Percentiles rank a stretch among this genome's conserved stretches.
These are phyloP conservation scores for Acer yangbiense DNA, from an alignment of 345 rosid genomes.

Conservation along the genomic window DNA sequence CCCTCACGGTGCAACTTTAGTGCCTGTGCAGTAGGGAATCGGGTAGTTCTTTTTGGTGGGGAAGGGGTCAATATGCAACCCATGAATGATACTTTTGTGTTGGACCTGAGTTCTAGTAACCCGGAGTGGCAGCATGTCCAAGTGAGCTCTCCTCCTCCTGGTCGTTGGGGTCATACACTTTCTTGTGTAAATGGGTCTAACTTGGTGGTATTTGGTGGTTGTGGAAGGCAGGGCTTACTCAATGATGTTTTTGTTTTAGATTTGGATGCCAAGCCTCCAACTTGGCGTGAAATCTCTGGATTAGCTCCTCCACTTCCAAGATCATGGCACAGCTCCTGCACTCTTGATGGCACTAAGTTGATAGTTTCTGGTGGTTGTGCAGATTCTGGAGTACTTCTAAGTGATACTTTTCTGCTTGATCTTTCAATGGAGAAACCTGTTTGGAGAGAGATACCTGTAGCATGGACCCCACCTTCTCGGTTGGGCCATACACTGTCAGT, in stretches of 20 bases:
- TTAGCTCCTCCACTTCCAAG: slow-evolving; percentile 88
- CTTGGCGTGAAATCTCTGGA: slow-evolving; percentile 89
- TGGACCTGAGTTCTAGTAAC: slow-evolving; percentile 71
- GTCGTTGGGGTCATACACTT: slow-evolving; percentile 90
- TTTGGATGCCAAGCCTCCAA: slow-evolving; percentile 83
- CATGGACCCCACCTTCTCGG: slow-evolving; percentile 92
- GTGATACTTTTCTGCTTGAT: slow-evolving; percentile 87
- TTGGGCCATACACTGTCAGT: slow-evolving; percentile 81
- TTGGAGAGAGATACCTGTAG: slow-evolving; percentile 87
- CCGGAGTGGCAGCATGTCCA: slow-evolving; percentile 87
- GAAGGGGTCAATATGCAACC: slow-evolving; percentile 97
- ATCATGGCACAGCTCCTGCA: slow-evolving; percentile 96
- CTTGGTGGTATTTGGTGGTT: slow-evolving; percentile 88
- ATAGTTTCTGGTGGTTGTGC: slow-evolving; percentile 94
- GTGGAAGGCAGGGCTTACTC: slow-evolving; percentile 84
- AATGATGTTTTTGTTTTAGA: slow-evolving; percentile 84
- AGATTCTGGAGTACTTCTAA: slow-evolving; percentile 85
- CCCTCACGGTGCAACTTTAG: slow-evolving; percentile 92
- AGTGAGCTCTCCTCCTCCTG: slow-evolving; percentile 91
- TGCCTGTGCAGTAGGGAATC: slow-evolving; percentile 89
- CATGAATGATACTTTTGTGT: slow-evolving; percentile 87
- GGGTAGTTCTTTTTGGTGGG: slow-evolving; percentile 87
- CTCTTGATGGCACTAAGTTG: slow-evolving; percentile 86
- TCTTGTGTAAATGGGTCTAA: slow-evolving; percentile 81
- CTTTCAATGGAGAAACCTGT: slow-evolving; percentile 84